Evolutionary conservation across 2,329 filamentous ascomycete genomes (phyloP), one percentile per base, ranked within the genome.

Genomic region (Neofusicoccum sp.): DNA sequence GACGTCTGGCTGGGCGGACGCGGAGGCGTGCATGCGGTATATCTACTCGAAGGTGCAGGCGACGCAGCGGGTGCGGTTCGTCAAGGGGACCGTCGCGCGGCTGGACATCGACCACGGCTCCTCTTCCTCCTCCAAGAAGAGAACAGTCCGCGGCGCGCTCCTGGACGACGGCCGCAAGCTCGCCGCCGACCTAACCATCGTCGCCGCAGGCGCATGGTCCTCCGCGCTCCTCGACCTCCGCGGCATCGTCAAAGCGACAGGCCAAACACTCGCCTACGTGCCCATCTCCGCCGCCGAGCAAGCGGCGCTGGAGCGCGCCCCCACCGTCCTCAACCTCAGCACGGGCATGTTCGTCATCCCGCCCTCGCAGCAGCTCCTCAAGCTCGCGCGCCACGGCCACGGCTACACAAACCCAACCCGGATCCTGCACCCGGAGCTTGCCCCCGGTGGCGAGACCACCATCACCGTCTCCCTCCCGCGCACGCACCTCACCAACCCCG

Each of bases 171-270:
- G 80, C 1, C 73, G 73, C 6, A 76, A 71, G 8, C 65, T 91
- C 6, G 76, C 75, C 3, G 90, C 89, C 1, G 89, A 91, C 62
- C 80, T 96, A 6, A 87, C 90, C 34, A 80, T 97, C 60, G 81
- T 96, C 2, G 92, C 93, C 0, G 87, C 92, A 0, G 93, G 93
- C 14, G 92, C 93, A 4, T 98, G 93, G 93, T 91, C 90, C 2
- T 84, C 87, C 2, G 82, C 84, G 1, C 81, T 97, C 24, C 77
- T 97, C 60, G 89, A 96, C 73, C 79, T 97, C 0, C 81, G 87
- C 48, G 90, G 91, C 28, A 84, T 89, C 45, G 87, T 87, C 40
- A 84, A 89, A 64, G 89, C 93, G 2, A 96, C 91, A 0, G 93
- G 91, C 12, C 93, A 98, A 69, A 84, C 85, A 0, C 72, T 98